Evolutionary conservation across 768 basidiomycete genomes (phyloP), one percentile per base, ranked within the genome.

Genomic region (Kwoniella sp.): DNA sequence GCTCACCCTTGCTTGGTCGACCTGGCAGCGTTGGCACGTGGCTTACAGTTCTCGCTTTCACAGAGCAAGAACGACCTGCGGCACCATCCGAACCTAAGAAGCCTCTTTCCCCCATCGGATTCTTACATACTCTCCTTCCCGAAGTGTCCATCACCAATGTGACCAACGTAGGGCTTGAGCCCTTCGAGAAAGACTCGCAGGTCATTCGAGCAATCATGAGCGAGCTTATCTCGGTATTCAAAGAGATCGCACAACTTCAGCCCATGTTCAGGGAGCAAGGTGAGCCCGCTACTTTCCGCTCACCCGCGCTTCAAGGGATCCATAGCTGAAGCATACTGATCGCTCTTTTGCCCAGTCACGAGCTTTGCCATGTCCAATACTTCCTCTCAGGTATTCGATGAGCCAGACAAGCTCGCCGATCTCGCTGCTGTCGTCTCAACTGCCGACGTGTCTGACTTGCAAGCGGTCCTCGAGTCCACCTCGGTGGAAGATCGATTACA

Each of bases 201-300:
- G 90, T 94, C 80, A 89, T 95, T 72, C 90, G 93, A 28, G 95
- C 95, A 3, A 91, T 96, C 82, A 94, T 93, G 87, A 89, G 89
- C 48, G 95, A 98, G 82, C 92, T 98, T 65, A 90, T 98, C 70
- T 89, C 90, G 51, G 92, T 94, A 41, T 97, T 98, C 87, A 98
- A 98, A 84, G 94, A 97, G 77, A 96, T 98, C 65, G 94, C 94
- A 0, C 92, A 94, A 79, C 86, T 97, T 48, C 95, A 96, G 81
- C 93, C 93, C 1, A 87, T 97, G 70, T 97, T 98, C 88, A 90
- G 94, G 48, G 95, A 97, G 83, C 94, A 97, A 78, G 95, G 70
- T 76, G 55, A 64, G 69, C n/a, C n/a, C n/a, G n/a, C n/a, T n/a
- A n/a, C n/a, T n/a, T n/a, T n/a, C n/a, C n/a, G n/a, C 56, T 22